phyloP scores from a whole-genome alignment of 805 yeast genomes.

The Ascoidea tarda region DNA sequence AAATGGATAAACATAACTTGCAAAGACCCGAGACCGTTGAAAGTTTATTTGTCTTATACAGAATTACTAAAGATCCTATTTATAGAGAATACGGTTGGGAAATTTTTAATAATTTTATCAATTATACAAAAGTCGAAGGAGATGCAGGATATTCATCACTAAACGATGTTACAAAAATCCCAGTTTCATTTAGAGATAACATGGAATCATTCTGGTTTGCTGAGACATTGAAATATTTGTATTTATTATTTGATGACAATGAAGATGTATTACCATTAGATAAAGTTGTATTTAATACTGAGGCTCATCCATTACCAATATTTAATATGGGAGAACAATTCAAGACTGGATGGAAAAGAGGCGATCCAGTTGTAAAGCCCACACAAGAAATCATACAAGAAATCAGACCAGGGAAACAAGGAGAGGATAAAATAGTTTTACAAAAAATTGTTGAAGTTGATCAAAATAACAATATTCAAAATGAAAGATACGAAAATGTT shows the following conservation, averaged over 20 bases:
- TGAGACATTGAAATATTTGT: slow-evolving; percentile 80
- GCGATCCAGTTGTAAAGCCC: not conserved
- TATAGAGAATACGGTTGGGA: slow-evolving; percentile 87
- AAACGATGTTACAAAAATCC: slow-evolving; percentile 43
- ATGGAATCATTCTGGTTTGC: slow-evolving; percentile 92
- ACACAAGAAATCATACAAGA: not conserved
- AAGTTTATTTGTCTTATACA: slow-evolving; percentile 65
- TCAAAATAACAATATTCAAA: slow-evolving; percentile 12
- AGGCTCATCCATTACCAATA: slow-evolving; percentile 86
- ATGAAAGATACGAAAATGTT: slow-evolving; percentile 1
- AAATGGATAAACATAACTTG: slow-evolving; percentile 64
- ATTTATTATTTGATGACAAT: slow-evolving; percentile 63
- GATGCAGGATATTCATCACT: slow-evolving; percentile 48
- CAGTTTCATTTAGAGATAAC: slow-evolving; percentile 42
- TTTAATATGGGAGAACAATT: slow-evolving; percentile 37
- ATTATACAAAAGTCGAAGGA: slow-evolving; percentile 36
- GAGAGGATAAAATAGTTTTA: not conserved
- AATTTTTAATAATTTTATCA: slow-evolving; percentile 57
- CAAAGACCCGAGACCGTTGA: slow-evolving; percentile 95
- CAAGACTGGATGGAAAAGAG: slow-evolving; percentile 48
- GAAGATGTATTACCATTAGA: slow-evolving; percentile 48
- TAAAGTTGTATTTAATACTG: slow-evolving; percentile 73
- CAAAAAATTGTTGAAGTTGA: slow-evolving; percentile 11
- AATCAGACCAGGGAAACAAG: not conserved
- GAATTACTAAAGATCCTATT: slow-evolving; percentile 66